Base-by-base conservation (phyloP, 2,329 filamentous ascomycete species). In the Beauveria brongniartii region DNA sequence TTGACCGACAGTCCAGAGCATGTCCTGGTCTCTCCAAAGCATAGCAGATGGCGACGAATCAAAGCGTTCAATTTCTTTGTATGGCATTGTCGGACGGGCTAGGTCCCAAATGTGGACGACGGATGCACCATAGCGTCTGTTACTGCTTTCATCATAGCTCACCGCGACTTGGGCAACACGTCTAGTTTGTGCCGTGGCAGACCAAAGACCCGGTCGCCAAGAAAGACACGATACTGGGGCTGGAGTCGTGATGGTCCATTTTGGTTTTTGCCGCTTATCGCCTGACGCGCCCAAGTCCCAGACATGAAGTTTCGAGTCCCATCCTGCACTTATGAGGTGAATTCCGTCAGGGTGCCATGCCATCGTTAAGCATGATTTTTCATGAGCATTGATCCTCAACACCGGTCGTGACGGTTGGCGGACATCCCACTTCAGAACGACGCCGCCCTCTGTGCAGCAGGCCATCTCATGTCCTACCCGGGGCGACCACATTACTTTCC, bases 291-390 rank as follows among this genome's bases (percentile, higher is more conserved):
- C 82, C 61, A 88, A 72, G 66, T 89, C 84, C 86, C 86, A 89
- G 6, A 88, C 82, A 66, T 86, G 78, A 44, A 85, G 82, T 58
- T 80, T 82, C 62, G 79, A 80, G 68, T 89, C 86, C 64, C 80
- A 75, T 7, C 85, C 85, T 5, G 81, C 84, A 64, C 84, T 88
- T 54, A 86, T 78, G 12, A 88, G 72, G 66, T 89, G 84, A n/a
- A 81, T 78, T 16, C 86, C 86, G 67, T 89, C 86, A 0, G 84
- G 82, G 65, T 89, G 86, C 86, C 86, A 89, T 3, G 83, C 80
- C 48, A 88, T 82, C 0, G 83, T 78, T 2, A 81, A 77, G 66
- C 83, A 84, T 0, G 81, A 76, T 64, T 81, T 84, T 61, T 85
- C 82, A 67, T 88, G 85, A 0, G 82, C 85, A 34, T 82, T 82